These are phyloP conservation scores for Tylopilus sp. DNA, from an alignment of 1,284 basidiomycete genomes.

Conservation along the genomic window DNA sequence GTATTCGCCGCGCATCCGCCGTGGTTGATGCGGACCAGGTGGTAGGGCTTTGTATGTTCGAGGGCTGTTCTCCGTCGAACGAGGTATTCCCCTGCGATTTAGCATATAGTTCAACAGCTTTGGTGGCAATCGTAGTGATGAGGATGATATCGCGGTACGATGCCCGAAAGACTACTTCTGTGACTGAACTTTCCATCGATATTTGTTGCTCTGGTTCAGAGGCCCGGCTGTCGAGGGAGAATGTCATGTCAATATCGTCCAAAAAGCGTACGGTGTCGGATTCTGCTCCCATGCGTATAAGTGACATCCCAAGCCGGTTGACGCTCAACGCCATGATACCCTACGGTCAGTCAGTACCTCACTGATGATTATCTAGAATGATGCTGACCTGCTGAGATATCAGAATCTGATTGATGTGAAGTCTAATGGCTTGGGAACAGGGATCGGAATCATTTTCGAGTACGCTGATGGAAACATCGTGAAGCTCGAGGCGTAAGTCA, in stretches of 20 bases:
- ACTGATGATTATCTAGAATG: background rate
- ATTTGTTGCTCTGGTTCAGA: conserved; percentile 72
- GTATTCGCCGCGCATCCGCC: conserved; percentile 29
- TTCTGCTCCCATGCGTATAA: conserved; percentile 82
- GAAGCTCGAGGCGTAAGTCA: conserved; percentile 83
- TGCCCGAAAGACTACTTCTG: conserved; percentile 85
- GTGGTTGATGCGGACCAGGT: conserved; percentile 9
- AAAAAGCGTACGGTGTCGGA: conserved; percentile 87
- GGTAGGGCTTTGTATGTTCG: conserved; percentile 8
- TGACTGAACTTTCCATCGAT: conserved; percentile 78
- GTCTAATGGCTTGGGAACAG: conserved; percentile 83
- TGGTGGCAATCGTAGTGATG: conserved; percentile 85
- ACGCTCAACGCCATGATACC: conserved; percentile 81
- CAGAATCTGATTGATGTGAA: conserved; percentile 82
- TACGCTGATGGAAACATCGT: conserved; percentile 87
- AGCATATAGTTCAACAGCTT: conserved; percentile 63
- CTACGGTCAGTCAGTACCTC: conserved; percentile 37
- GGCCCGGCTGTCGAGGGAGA: conserved; percentile 82
- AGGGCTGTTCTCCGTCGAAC: conserved; percentile 2
- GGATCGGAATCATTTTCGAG: conserved; percentile 80
- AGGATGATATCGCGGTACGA: conserved; percentile 91
- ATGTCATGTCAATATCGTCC: conserved; percentile 87
- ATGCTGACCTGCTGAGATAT: conserved; percentile 80
- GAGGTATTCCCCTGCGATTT: conserved; percentile 32
- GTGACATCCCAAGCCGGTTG: conserved; percentile 87